phyloP scores from a whole-genome alignment of 208 protist genomes.

The Novymonas esmeraldas region DNA sequence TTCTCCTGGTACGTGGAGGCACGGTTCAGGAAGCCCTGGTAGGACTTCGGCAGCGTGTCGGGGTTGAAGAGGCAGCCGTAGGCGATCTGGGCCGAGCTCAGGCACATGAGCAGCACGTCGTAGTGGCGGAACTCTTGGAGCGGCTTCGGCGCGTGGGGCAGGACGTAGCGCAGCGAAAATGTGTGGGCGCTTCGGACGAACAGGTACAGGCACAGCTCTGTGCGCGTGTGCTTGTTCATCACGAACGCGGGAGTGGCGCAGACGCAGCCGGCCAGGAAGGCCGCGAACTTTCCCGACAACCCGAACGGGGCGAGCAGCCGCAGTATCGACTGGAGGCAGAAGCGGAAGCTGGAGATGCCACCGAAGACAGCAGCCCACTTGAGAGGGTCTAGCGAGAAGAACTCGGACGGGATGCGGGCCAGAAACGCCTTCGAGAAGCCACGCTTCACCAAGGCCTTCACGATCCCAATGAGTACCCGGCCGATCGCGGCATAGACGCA shows the following conservation, averaged over 20 bases:
- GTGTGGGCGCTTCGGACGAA: slow-evolving; percentile 75
- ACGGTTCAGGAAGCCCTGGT: slow-evolving; percentile 68
- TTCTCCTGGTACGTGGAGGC: slow-evolving; percentile 66
- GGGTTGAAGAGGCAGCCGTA: slow-evolving; percentile 79
- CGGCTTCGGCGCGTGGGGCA: slow-evolving; percentile 48
- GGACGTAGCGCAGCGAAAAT: slow-evolving; percentile 61
- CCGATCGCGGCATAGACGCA: slow-evolving; percentile 57
- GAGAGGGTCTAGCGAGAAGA: slow-evolving; percentile 78
- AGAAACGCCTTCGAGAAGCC: slow-evolving; percentile 44
- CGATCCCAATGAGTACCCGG: slow-evolving; percentile 64
- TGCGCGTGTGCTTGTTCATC: slow-evolving; percentile 76
- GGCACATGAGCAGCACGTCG: slow-evolving; percentile 81
- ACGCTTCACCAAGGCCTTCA: slow-evolving; percentile 63
- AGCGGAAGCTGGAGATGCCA: slow-evolving; percentile 74
- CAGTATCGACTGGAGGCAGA: slow-evolving; percentile 53
- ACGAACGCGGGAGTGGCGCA: slow-evolving; percentile 70
- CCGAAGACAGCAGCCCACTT: slow-evolving; percentile 78
- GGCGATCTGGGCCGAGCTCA: slow-evolving; percentile 75
- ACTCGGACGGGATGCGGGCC: slow-evolving; percentile 42
- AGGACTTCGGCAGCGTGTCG: slow-evolving; percentile 73
- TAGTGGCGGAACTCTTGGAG: slow-evolving; percentile 76
- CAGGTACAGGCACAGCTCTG: slow-evolving; percentile 80
- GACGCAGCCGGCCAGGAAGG: slow-evolving; percentile 60
- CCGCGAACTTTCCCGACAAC: slow-evolving; percentile 46
- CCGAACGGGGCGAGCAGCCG: slow-evolving; percentile 23